These are phyloP conservation scores for Gypsophila paniculata DNA, from an alignment of 179 eudicot species.

Conservation along the genomic window DNA sequence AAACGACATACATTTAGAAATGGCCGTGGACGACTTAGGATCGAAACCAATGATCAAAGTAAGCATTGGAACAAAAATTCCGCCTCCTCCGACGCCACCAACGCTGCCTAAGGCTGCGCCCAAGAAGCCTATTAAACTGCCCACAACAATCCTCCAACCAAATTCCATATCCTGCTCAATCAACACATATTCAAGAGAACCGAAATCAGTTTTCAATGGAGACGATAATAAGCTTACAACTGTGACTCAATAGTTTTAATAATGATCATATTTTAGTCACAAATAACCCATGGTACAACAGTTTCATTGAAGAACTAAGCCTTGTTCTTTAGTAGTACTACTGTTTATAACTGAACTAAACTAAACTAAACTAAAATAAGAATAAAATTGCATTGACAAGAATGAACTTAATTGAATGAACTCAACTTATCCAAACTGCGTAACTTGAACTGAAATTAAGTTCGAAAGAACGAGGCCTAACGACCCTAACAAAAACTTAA, in stretches of 20 bases:
- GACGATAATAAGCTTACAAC: too few species aligned
- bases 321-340: too few species aligned
- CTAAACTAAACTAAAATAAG: background rate
- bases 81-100: constrained; percentile 70
- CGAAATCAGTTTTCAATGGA: background rate
- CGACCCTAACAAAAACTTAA: too few species aligned
- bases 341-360: background rate
- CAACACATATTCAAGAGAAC: background rate
- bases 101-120: constrained; percentile 65
- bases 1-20: constrained; percentile 46
- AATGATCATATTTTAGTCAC: too few species aligned
- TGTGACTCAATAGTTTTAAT: too few species aligned
- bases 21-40: constrained; percentile 59
- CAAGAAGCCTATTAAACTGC: constrained; percentile 42
- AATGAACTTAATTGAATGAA: too few species aligned
- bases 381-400: too few species aligned
- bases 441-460: too few species aligned
- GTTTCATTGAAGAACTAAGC: too few species aligned
- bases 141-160: constrained; percentile 51
- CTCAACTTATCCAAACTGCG: too few species aligned
- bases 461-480: too few species aligned
- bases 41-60: constrained; percentile 56
- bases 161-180: constrained; percentile 48
- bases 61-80: constrained; percentile 63
- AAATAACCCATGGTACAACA: too few species aligned